Conservation (phyloP, 768 basidiomycete genomes). For the Cystofilobasidium capitatum region DNA sequence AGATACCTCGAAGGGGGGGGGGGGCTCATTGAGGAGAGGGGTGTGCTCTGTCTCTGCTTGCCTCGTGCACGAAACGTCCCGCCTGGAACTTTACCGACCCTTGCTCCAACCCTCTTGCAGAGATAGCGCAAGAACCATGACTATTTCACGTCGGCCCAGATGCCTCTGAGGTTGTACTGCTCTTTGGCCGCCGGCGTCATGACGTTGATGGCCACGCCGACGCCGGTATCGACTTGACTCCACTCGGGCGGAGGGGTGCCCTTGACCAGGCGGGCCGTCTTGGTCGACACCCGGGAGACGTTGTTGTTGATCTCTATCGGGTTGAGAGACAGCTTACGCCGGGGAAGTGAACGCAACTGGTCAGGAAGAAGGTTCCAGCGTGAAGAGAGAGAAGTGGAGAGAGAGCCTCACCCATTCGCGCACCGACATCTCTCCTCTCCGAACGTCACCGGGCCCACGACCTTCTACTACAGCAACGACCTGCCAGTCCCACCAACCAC, state of each 20-base stretch:
- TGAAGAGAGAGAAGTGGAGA: neutral
- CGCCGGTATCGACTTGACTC: conserved; percentile 15
- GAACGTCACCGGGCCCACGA: conserved; percentile 11
- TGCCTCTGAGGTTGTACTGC: neutral
- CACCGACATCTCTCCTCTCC: conserved; percentile 4
- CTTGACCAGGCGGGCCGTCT: conserved; percentile 1
- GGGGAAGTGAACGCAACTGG: neutral
- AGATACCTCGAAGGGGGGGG: too few species aligned
- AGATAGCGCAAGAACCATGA: neutral
- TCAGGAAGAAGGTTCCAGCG: neutral
- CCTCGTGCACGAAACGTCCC: too few species aligned
- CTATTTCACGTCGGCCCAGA: conserved; percentile 5
- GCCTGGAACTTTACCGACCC: too few species aligned
- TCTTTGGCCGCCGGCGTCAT: conserved; percentile 6
- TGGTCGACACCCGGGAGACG: neutral
- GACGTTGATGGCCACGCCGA: conserved; percentile 18
- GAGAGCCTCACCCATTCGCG: conserved; percentile 16
- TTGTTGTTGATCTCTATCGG: conserved; percentile 12
- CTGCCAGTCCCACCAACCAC: conserved; percentile 26
- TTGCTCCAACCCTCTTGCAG: too few species aligned
- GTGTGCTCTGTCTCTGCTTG: too few species aligned
- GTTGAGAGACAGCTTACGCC: conserved; percentile 3
- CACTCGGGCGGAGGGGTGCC: conserved; percentile 7
- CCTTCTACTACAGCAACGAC: conserved; percentile 16
- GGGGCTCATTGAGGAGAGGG: too few species aligned